These are phyloP conservation scores for Smittium mucronatum DNA, from an alignment of 371 early-diverging fungal species.

Conservation along the genomic window DNA sequence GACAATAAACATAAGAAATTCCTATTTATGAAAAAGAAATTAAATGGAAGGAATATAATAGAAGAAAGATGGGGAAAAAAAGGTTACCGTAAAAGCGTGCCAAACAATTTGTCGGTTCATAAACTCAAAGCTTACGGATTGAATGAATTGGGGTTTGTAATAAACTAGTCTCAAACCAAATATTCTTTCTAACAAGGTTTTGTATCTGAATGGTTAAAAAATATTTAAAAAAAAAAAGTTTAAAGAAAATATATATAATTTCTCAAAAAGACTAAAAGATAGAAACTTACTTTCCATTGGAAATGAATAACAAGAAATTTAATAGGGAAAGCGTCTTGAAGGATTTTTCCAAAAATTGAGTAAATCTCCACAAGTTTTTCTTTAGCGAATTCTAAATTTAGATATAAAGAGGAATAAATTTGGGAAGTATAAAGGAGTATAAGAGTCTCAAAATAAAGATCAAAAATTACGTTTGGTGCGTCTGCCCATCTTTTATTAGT, in stretches of 20 bases:
- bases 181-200: conserved; percentile 58
- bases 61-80: no score
- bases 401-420: no score
- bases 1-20: conserved; percentile 75
- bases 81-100: conserved; percentile 79
- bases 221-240: no score
- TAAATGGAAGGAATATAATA: not conserved
- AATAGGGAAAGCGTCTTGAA: conserved; percentile 48
- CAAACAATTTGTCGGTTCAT: conserved; percentile 87
- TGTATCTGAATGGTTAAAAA: no score
- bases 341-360: conserved; percentile 51
- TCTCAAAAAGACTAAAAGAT: no score
- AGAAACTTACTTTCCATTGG: conserved; percentile 52
- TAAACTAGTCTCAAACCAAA: conserved; percentile 73
- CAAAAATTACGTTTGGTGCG: not conserved
- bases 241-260: no score
- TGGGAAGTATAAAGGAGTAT: not conserved
- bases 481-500: not conserved
- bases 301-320: conserved; percentile 73
- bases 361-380: conserved; percentile 40
- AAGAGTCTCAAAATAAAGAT: not conserved
- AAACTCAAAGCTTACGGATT: conserved; percentile 80
- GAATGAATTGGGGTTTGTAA: conserved; percentile 53
- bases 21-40: conserved; percentile 37
- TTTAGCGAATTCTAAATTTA: not conserved